These are phyloP conservation scores for Crithidia thermophila DNA, from an alignment of 208 protist genomes.

Conservation along the genomic window DNA sequence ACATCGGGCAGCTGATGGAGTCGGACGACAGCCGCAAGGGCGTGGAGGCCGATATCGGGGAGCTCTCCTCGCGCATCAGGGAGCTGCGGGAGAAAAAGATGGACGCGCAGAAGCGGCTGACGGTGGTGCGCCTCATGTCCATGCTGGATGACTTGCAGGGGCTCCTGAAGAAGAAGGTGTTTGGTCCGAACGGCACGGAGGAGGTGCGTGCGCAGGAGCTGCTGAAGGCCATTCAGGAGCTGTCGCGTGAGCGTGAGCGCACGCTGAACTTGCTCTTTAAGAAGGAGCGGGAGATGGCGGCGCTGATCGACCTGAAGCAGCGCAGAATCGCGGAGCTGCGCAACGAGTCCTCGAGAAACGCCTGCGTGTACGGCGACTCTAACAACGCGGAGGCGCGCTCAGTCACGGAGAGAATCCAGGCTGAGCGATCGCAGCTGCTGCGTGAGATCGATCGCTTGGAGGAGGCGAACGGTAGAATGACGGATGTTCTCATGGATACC, in stretches of 20 bases:
- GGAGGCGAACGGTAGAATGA: conserved; percentile 56
- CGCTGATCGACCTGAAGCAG: conserved; percentile 75
- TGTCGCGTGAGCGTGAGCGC: conserved; percentile 74
- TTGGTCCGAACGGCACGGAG: conserved; percentile 37
- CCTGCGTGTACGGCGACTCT: conserved; percentile 40
- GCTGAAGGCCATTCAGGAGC: conserved; percentile 75
- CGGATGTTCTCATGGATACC: conserved; percentile 53
- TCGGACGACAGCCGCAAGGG: conserved; percentile 48
- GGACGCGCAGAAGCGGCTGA: conserved; percentile 61
- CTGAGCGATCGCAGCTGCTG: conserved; percentile 57
- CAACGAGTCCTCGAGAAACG: conserved; percentile 57
- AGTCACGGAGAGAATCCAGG: conserved; percentile 68
- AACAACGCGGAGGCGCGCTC: conserved; percentile 51
- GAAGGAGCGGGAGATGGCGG: conserved; percentile 71
- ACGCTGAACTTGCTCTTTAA: conserved; percentile 57
- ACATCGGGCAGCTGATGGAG: conserved; percentile 59
- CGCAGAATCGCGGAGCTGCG: conserved; percentile 60
- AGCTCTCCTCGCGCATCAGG: conserved; percentile 51
- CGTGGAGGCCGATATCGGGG: conserved; percentile 44
- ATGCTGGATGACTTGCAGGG: conserved; percentile 81
- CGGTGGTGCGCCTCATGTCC: conserved; percentile 66
- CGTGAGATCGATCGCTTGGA: conserved; percentile 67
- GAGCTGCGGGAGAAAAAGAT: conserved; percentile 35
- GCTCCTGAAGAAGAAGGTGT: conserved; percentile 64
- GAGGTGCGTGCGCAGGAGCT: conserved; percentile 68